phyloP scores from a whole-genome alignment of 225 moss, liverwort and hornwort genomes.

The Polytrichum formosum region DNA sequence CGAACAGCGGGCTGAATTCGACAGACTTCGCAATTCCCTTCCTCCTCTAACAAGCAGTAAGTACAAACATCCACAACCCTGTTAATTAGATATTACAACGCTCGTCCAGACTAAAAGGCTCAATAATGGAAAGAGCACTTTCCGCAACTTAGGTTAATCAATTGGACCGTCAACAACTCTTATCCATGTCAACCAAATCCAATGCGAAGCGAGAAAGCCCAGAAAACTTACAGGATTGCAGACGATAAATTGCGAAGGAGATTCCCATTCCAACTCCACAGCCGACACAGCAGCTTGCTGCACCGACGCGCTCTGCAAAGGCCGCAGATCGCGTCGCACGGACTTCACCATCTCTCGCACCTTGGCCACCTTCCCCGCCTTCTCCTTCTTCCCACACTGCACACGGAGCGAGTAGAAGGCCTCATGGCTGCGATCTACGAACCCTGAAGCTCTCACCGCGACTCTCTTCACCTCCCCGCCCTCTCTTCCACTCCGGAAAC shows the following conservation, averaged over 20 bases:
- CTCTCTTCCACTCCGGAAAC: no score
- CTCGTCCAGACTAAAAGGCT: neutral
- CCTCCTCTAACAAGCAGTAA: no score
- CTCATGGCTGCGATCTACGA: conserved; percentile 39
- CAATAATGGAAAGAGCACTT: conserved; percentile 1
- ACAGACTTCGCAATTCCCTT: no score
- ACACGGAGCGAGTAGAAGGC: conserved; percentile 34
- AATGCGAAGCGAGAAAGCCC: neutral
- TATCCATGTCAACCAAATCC: neutral
- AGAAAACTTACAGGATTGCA: neutral
- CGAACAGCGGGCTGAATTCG: no score
- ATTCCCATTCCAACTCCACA: neutral
- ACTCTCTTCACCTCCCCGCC: neutral
- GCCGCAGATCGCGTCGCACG: conserved; percentile 29
- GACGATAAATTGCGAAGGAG: neutral
- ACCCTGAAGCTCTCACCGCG: neutral
- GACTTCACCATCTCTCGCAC: conserved; percentile 39
- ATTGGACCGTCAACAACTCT: neutral
- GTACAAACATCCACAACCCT: conserved; percentile 15
- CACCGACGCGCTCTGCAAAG: conserved; percentile 11
- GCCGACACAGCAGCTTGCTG: no score
- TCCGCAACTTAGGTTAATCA: neutral
- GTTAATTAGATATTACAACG: conserved; percentile 17
- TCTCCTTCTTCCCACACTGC: conserved; percentile 55
- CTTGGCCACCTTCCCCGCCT: conserved; percentile 38